Evolutionary conservation across 192 early-diverging fungal genomes (phyloP).

Genomic region (Phlyctochytrium planicorne): DNA sequence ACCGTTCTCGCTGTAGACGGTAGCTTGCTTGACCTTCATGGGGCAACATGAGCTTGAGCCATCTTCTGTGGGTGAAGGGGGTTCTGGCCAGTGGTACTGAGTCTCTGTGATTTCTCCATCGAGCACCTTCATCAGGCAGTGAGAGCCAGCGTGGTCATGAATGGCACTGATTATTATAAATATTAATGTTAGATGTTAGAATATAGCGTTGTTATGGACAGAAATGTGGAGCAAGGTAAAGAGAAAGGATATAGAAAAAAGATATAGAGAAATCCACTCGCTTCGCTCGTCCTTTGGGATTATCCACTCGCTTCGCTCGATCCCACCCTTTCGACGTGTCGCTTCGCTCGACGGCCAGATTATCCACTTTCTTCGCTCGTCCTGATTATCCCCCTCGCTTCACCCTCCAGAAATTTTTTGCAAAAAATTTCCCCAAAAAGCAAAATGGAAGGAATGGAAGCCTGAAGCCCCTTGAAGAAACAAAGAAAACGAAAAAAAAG

Average conservation of each 20-base stretch:
- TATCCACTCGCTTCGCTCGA: no score
- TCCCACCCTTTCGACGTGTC: background rate
- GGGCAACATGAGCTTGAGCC: conserved; percentile 10
- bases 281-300: no score
- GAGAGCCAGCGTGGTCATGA: conserved; percentile 86
- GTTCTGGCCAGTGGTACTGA: conserved; percentile 73
- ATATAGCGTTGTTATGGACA: conserved; percentile 6
- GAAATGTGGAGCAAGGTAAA: conserved; percentile 8
- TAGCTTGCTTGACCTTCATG: conserved; percentile 31
- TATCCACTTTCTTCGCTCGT: no score
- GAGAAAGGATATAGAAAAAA: no score
- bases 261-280: no score
- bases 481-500: conserved; percentile 12
- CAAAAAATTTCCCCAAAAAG: background rate
- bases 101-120: conserved; percentile 79
- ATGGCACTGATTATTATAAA: conserved; percentile 61
- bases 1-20: conserved; percentile 53
- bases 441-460: background rate
- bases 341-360: background rate
- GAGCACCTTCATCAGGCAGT: conserved; percentile 91
- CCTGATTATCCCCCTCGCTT: no score
- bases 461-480: background rate
- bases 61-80: conserved; percentile 16
- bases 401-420: background rate
- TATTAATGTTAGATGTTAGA: background rate